These are phyloP conservation scores for Dendrothele bispora DNA, from an alignment of 768 basidiomycete genomes.

Conservation along the genomic window DNA sequence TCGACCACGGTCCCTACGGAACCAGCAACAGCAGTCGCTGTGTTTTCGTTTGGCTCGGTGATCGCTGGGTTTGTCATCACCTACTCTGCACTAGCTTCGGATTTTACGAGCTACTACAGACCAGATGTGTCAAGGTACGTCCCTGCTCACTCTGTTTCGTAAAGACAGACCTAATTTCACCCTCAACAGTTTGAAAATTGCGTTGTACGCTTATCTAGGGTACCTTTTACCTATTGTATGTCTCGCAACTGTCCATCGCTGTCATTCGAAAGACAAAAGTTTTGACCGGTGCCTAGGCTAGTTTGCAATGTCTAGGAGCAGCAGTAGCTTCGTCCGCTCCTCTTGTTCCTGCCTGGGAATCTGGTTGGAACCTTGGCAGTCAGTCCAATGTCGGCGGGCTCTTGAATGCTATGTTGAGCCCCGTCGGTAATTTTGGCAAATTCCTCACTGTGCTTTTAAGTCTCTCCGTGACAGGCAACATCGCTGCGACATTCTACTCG, in stretches of 20 bases:
- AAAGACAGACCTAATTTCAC: no score
- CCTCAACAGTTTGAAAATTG: no score
- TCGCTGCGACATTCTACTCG: constrained; percentile 82
- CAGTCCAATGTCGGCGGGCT: constrained; percentile 69
- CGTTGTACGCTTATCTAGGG: constrained; percentile 68
- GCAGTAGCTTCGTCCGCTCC: constrained; percentile 60
- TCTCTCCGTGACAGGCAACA: constrained; percentile 79
- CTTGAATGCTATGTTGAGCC: constrained; percentile 68
- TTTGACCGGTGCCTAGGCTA: constrained; percentile 34
- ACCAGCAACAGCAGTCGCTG: constrained; percentile 52
- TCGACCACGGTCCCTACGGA: constrained; percentile 42
- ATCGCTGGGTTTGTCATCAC: constrained; percentile 75
- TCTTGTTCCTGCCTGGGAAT: constrained; percentile 59
- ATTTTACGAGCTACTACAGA: constrained; percentile 73
- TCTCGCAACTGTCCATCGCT: not conserved
- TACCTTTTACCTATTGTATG: constrained; percentile 59
- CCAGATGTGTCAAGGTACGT: constrained; percentile 57
- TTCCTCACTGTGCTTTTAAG: constrained; percentile 81
- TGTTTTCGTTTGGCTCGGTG: constrained; percentile 69
- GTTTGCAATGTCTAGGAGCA: constrained; percentile 53
- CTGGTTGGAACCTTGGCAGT: constrained; percentile 56
- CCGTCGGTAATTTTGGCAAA: constrained; percentile 70
- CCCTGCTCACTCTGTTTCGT: not conserved
- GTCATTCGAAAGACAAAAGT: no score
- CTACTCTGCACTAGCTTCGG: constrained; percentile 60